Percentiles rank a stretch among this genome's conserved stretches.
phyloP scores from a whole-genome alignment of 345 rosid genomes.

The Eucalyptus regnans region DNA sequence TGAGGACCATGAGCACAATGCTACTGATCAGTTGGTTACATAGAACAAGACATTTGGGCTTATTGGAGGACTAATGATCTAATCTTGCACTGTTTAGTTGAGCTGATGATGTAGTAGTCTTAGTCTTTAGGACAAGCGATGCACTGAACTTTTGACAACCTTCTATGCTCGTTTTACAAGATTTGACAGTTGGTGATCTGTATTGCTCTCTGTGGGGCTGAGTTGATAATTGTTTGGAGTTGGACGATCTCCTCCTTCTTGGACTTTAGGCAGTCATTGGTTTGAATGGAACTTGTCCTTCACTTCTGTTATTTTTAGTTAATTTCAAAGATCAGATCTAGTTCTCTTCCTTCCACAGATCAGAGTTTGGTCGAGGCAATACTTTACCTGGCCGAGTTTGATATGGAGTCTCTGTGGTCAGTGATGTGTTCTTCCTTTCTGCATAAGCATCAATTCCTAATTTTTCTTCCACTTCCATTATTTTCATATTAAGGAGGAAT shows the following conservation, averaged over 20 bases:
- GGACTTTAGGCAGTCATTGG: not conserved
- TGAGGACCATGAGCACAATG: not conserved
- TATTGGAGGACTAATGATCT: not conserved
- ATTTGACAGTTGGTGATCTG: not conserved
- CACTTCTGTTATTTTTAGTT: not conserved
- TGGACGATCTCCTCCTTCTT: not conserved
- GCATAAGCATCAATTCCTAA: no score
- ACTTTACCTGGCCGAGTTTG: no score
- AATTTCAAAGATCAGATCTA: no score
- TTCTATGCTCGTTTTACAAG: not conserved
- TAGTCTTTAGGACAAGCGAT: not conserved
- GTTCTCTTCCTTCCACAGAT: no score
- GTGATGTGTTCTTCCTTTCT: no score
- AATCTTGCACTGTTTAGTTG: not conserved
- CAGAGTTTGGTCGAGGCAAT: no score
- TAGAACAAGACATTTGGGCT: not conserved
- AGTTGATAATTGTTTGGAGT: not conserved
- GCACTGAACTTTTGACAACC: not conserved
- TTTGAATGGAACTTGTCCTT: not conserved
- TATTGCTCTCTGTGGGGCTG: not conserved
- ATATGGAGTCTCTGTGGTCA: no score
- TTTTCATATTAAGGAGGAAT: no score
- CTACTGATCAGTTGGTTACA: not conserved
- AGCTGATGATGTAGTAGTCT: not conserved
- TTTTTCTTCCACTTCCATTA: no score